Evolutionary conservation across 805 yeast genomes (phyloP).

Genomic region (Suhomyces kilbournensis): DNA sequence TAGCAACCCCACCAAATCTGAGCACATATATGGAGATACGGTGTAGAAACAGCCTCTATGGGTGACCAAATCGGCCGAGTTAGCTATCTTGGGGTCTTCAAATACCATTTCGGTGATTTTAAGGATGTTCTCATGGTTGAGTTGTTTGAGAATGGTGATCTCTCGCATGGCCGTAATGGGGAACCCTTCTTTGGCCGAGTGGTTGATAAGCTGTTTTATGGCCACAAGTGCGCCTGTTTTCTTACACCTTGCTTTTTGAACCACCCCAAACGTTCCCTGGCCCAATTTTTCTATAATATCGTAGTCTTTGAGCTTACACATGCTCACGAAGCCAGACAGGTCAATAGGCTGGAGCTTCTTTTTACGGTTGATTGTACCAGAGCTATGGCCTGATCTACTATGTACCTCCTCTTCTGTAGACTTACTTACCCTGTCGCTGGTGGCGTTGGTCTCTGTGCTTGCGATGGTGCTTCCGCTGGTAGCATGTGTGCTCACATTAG

Average conservation of each 20-base stretch:
- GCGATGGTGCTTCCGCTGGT: background rate
- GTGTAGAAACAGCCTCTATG: slow-evolving; percentile 63
- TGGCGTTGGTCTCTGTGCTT: background rate
- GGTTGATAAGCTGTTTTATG: slow-evolving; percentile 77
- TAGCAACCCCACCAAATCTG: slow-evolving; percentile 85
- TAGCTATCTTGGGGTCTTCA: slow-evolving; percentile 28
- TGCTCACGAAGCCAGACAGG: slow-evolving; percentile 21
- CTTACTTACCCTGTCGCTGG: background rate
- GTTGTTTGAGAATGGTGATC: slow-evolving; percentile 70
- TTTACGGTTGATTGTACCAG: background rate
- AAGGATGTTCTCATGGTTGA: slow-evolving; percentile 69
- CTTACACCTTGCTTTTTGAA: slow-evolving; percentile 66
- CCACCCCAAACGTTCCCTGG: slow-evolving; percentile 61
- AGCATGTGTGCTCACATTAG: background rate
- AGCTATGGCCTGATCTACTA: background rate
- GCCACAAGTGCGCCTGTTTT: slow-evolving; percentile 70
- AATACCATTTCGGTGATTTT: slow-evolving; percentile 78
- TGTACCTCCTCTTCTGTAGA: background rate
- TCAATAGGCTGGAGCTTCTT: slow-evolving; percentile 1
- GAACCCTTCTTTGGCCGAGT: slow-evolving; percentile 74
- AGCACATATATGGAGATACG: slow-evolving; percentile 89
- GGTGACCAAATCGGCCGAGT: slow-evolving; percentile 32
- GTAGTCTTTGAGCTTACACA: slow-evolving; percentile 31
- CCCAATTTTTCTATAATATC: slow-evolving; percentile 39
- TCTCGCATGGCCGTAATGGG: slow-evolving; percentile 96